A percentile compares a stretch with the other conserved stretches of the same genome.
Conservation (phyloP, 768 basidiomycete genomes). For the Wakefieldia striispora region DNA sequence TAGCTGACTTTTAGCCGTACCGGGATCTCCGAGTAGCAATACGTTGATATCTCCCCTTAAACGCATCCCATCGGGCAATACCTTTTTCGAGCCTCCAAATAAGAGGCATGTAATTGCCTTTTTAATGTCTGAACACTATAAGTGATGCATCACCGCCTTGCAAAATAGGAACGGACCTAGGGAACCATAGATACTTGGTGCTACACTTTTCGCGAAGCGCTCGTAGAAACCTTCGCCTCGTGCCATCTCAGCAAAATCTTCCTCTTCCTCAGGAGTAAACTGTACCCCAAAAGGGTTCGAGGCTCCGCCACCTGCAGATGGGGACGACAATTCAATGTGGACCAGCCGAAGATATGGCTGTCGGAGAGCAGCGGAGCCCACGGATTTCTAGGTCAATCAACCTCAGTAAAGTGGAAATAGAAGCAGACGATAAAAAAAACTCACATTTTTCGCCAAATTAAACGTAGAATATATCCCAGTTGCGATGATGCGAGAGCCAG, state of each 20-base stretch:
- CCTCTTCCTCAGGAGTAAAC: constrained; percentile 95
- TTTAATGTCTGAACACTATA: constrained; percentile 78
- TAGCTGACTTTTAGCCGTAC: constrained; percentile 96
- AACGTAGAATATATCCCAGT: constrained; percentile 98
- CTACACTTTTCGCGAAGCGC: constrained; percentile 89
- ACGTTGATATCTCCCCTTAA: constrained; percentile 98
- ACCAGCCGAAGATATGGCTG: constrained; percentile 93
- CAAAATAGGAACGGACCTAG: constrained; percentile 52
- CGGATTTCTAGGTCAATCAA: constrained; percentile 53
- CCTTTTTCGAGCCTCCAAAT: constrained; percentile 96
- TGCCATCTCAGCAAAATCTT: constrained; percentile 91
- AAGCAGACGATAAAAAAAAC: constrained; percentile 19
- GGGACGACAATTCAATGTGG: constrained; percentile 87
- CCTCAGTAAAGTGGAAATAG: not conserved
- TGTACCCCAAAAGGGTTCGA: constrained; percentile 84
- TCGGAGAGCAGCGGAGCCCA: constrained; percentile 85
- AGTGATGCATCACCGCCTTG: not conserved
- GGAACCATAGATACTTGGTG: constrained; percentile 95
- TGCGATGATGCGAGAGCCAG: constrained; percentile 91
- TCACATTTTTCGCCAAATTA: constrained; percentile 80
- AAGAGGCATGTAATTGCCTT: constrained; percentile 96
- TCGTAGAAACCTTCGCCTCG: constrained; percentile 90
- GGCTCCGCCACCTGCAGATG: constrained; percentile 65
- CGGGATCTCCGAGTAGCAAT: constrained; percentile 92
- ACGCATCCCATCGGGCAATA: constrained; percentile 96